Evolutionary conservation across 1,284 basidiomycete genomes (phyloP), one percentile per base, ranked within the genome.

Genomic region (Cryptococcus sp.): DNA sequence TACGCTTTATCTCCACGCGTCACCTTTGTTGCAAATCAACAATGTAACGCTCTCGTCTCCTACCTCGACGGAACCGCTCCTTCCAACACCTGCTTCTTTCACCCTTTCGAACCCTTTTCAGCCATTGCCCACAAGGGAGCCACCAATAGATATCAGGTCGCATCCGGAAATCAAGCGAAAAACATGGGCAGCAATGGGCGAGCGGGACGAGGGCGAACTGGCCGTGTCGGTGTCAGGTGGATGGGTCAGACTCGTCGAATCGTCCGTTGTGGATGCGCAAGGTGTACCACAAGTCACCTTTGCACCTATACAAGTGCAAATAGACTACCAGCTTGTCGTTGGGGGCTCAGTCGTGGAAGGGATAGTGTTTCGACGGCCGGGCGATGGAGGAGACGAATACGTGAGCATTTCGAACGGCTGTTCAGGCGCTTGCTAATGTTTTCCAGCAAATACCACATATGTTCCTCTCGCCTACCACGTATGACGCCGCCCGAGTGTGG

Each of bases 141-240:
- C 69, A 2, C 69, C 71, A 0, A 84, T 87, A 62, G 92, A 97
- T 71, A 88, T 91, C 57, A 91, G 93, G 70, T 84, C 86, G 45
- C 93, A 97, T 79, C 91, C 93, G 7, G 95, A 97, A 75, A 83
- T 96, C 62, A 98, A 97, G 82, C 86, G 95, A 54, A 90, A 88
- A 79, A 79, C 96, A 35, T 99, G 93, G 81, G 87, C 91, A 0
- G 90, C 93, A 0, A 82, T 93, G 46, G 87, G 91, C 57, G 94
- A 98, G 69, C 86, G 87, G 47, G 91, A 93, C 62, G 90, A 96
- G 73, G 95, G 96, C 60, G 96, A 98, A 77, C 79, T 99, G 42
- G 91, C 91, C 16, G 92, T 99, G 68, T 85, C 88, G 19, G 86
- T 99, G 54, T 93, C 94, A 62, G 89, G 91, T 61, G 88, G 92